These are phyloP conservation scores for Rhododendron molle DNA, from an alignment of 148 eudicot genomes.

Conservation along the genomic window DNA sequence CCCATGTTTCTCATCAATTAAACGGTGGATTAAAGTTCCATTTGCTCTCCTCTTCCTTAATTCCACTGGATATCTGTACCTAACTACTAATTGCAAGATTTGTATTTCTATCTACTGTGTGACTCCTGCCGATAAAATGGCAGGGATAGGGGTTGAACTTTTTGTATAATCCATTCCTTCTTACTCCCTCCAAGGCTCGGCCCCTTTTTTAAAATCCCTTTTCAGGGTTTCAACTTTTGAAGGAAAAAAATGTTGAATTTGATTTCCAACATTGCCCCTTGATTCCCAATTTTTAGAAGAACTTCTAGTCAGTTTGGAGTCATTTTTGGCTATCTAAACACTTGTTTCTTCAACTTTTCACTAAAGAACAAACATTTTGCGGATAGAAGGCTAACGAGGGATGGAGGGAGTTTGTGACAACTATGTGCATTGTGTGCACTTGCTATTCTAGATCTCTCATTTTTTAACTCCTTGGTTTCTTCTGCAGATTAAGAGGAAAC, in stretches of 20 bases:
- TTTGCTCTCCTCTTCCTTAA: not conserved
- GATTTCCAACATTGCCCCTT: too few species aligned
- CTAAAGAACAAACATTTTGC: not conserved
- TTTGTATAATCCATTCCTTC: not conserved
- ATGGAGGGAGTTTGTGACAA: not conserved
- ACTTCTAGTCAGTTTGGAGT: not conserved
- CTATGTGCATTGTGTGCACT: not conserved
- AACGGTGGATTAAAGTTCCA: not conserved
- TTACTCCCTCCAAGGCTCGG: not conserved
- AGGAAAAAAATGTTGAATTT: not conserved
- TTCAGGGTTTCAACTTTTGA: not conserved
- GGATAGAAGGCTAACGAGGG: not conserved
- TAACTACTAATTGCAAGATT: not conserved
- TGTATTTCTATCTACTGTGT: not conserved
- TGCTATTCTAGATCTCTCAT: not conserved
- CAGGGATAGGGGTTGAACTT: not conserved
- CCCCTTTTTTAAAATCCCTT: not conserved
- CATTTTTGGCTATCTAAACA: not conserved
- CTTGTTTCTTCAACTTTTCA: not conserved
- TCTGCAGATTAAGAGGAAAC: conserved; percentile 57
- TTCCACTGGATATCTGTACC: not conserved
- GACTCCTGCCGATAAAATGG: not conserved
- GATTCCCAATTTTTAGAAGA: not conserved
- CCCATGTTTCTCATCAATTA: not conserved
- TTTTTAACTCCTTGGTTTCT: not conserved